Evolutionary conservation across 371 early-diverging fungal species (phyloP), one percentile per base, ranked within the genome.

Genomic region (Umbelopsis sp.): DNA sequence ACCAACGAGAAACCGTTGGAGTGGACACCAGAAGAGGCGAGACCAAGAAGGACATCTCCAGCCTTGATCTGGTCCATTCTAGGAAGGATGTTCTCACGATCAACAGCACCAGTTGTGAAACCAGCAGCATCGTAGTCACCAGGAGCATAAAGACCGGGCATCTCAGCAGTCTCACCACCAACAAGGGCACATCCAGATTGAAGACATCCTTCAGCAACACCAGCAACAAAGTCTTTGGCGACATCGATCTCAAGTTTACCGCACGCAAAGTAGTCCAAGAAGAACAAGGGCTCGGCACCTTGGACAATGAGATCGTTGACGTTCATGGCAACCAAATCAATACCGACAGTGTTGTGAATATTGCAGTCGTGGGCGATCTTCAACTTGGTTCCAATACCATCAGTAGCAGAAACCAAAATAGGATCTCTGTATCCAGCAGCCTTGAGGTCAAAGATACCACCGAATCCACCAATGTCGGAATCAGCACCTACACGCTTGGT

Each of bases 131-230:
- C 98, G 72, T 93, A 95, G 72, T 96, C 96, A 38, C 93, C 94
- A 69, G 76, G 72, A 22, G 86, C 80, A 75, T 98, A 99, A 64
- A 98, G 84, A 52, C 97, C 96, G 4, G 99, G 99, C 99, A 99
- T 99, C 75, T 99, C 99, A 9, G 99, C 96, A n/a, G 99, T 99
- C 79, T 99, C 99, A 45, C 98, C 98, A 71, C 99, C 99, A 65
- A 99, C 90, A 68, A 99, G 88, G 35, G 98, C 99, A 73, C 96
- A 96, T n/a, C 93, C 94, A 20, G 97, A 86, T 71, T 94, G 84
- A 50, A 84, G 74, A 80, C 99, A 99, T 10, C 98, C 99, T n/a
- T 89, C 87, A 22, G 93, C 97, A 44, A 99, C 95, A 71, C 99
- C 98, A 69, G 87, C 86, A 63, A 99, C 93, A 71, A 99, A 97